phyloP scores from a whole-genome alignment of 208 protist species.

The Crithidia acanthocephali region DNA sequence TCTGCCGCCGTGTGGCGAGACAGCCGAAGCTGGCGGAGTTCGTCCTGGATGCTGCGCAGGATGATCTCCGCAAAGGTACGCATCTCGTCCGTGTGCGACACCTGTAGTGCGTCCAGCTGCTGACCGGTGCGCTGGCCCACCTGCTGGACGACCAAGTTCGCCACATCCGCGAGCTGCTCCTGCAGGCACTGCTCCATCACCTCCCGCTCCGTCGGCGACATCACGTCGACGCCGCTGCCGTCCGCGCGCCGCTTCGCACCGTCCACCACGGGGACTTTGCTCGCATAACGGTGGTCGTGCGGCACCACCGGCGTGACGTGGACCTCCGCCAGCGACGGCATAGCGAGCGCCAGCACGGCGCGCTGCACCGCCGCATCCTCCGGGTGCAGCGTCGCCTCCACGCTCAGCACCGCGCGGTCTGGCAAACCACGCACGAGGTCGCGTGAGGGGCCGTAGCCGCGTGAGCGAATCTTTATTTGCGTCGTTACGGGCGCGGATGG shows the following conservation, averaged over 20 bases:
- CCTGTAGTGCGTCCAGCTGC: constrained; percentile 45
- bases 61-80: constrained; percentile 51
- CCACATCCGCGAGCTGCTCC: constrained; percentile 66
- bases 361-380: constrained; percentile 74
- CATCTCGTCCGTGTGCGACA: constrained; percentile 34
- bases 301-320: constrained; percentile 42
- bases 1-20: neutral
- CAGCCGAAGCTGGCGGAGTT: constrained; percentile 39
- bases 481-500: neutral
- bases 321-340: constrained; percentile 51
- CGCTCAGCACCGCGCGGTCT: constrained; percentile 37
- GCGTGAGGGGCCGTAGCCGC: constrained; percentile 74
- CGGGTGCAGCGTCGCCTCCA: constrained; percentile 77
- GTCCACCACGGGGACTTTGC: neutral
- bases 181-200: constrained; percentile 51
- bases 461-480: constrained; percentile 52
- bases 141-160: constrained; percentile 62
- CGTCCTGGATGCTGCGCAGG: constrained; percentile 50
- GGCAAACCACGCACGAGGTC: constrained; percentile 70
- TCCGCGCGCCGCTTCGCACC: constrained; percentile 1
- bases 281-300: constrained; percentile 26
- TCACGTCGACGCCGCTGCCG: neutral
- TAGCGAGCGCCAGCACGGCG: constrained; percentile 59
- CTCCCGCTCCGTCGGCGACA: constrained; percentile 36
- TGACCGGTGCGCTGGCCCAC: constrained; percentile 35